Percentiles rank a stretch among this genome's conserved stretches.
Evolutionary conservation across 78 protist genomes (phyloP).

Genomic region (Creolimax fragrantissima): DNA sequence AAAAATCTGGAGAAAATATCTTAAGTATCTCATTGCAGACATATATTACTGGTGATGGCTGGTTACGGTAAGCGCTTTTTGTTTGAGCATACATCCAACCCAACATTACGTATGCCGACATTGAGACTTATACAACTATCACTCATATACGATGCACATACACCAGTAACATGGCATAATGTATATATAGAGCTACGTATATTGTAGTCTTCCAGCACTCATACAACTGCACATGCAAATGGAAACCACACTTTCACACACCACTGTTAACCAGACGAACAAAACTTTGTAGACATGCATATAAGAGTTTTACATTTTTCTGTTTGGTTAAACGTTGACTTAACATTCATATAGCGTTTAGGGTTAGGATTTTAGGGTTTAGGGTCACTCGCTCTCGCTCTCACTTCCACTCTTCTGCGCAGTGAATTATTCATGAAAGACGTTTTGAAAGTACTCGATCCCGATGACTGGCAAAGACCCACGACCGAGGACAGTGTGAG

Average conservation of each 20-base stretch:
- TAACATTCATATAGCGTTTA: not conserved
- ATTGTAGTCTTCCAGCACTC: not conserved
- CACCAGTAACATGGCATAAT: not conserved
- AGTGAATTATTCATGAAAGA: not conserved
- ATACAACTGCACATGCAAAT: no score
- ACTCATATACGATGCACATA: not conserved
- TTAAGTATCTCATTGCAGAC: not conserved
- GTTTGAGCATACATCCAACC: not conserved
- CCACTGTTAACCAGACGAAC: no score
- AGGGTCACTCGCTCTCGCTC: not conserved
- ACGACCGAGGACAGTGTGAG: no score
- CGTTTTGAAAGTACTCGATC: not conserved
- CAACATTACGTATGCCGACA: not conserved
- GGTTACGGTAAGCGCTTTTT: not conserved
- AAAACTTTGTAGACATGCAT: no score
- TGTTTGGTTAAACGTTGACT: not conserved
- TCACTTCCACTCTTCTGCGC: not conserved
- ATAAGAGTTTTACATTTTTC: not conserved
- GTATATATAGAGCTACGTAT: not conserved
- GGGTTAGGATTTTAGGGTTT: not conserved
- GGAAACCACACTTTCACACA: no score
- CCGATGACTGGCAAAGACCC: not conserved
- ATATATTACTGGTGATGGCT: not conserved
- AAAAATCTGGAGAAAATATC: not conserved
- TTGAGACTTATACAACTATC: not conserved